Percentiles rank a stretch among this genome's conserved stretches.
These are phyloP conservation scores for Agaricus sinodeliciosus DNA, from an alignment of 768 basidiomycete genomes.

Conservation along the genomic window DNA sequence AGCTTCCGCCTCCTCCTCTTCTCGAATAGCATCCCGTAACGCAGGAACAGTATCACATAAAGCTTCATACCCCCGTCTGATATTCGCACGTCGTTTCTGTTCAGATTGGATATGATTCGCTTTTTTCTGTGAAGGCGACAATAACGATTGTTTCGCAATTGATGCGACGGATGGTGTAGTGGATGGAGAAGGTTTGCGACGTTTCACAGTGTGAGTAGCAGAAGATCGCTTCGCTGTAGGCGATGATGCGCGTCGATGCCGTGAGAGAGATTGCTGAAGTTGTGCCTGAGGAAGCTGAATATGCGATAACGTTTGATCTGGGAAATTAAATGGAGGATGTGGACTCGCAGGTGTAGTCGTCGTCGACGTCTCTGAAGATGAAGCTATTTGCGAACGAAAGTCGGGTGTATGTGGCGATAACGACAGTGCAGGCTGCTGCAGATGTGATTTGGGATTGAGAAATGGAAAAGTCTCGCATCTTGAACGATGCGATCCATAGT, in stretches of 20 bases:
- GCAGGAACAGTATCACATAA: conserved; percentile 81
- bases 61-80: conserved; percentile 82
- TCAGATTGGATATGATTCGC: conserved; percentile 92
- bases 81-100: conserved; percentile 90
- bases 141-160: conserved; percentile 27
- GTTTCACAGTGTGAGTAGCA: not conserved
- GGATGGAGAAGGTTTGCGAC: conserved; percentile 2
- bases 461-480: conserved; percentile 20
- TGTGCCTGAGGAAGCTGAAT: not conserved
- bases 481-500: conserved; percentile 9
- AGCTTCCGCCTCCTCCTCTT: conserved; percentile 63
- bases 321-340: conserved; percentile 9
- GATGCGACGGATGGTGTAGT: conserved; percentile 3
- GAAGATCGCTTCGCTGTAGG: conserved; percentile 1
- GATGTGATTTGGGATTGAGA: conserved; percentile 15
- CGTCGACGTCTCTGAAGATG: conserved; percentile 6
- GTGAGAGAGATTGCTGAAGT: not conserved
- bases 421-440: conserved; percentile 12
- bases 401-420: not conserved
- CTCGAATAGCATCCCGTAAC: conserved; percentile 70
- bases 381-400: not conserved
- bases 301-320: conserved; percentile 1
- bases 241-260: not conserved
- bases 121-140: conserved; percentile 84
- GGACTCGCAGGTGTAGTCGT: conserved; percentile 7